Conservation (phyloP, 2,329 filamentous ascomycete genomes). For the Geoglossum cookeanum region DNA sequence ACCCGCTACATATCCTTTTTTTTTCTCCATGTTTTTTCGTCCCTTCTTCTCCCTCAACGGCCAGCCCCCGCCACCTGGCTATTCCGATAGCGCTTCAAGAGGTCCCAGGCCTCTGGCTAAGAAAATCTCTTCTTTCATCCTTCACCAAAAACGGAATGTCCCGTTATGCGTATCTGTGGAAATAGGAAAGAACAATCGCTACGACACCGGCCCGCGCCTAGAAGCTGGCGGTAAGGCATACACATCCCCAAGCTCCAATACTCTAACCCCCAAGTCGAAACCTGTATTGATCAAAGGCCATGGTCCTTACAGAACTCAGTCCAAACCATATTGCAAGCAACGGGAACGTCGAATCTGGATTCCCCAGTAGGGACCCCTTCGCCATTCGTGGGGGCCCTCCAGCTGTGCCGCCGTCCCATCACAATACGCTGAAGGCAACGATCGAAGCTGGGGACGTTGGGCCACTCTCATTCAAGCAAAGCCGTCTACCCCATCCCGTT, state of each 20-base stretch:
- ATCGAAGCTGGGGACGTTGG: conserved; percentile 48
- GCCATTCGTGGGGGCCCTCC: not conserved
- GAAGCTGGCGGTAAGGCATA: not conserved
- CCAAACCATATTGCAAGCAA: not conserved
- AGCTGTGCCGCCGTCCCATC: not conserved
- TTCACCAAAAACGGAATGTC: too few relatives aligned
- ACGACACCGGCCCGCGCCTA: not conserved
- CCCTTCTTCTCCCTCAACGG: not conserved
- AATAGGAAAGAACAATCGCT: not conserved
- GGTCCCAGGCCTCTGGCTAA: too few relatives aligned
- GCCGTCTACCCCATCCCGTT: not conserved
- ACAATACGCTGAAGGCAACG: conserved; percentile 43
- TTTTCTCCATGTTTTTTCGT: not conserved
- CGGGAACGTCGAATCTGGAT: not conserved
- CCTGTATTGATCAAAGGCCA: not conserved
- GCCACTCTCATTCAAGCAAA: conserved; percentile 33
- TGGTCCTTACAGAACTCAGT: not conserved
- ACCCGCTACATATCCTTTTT: not conserved
- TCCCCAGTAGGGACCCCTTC: not conserved
- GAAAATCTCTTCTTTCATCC: not conserved
- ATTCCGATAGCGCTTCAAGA: too few relatives aligned
- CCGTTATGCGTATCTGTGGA: not conserved
- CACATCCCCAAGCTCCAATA: not conserved
- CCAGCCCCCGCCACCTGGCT: too few relatives aligned
- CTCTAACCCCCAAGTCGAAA: not conserved